Evolutionary conservation across 2,329 filamentous ascomycete genomes (phyloP).

Genomic region (Beauveria rudraprayagi): DNA sequence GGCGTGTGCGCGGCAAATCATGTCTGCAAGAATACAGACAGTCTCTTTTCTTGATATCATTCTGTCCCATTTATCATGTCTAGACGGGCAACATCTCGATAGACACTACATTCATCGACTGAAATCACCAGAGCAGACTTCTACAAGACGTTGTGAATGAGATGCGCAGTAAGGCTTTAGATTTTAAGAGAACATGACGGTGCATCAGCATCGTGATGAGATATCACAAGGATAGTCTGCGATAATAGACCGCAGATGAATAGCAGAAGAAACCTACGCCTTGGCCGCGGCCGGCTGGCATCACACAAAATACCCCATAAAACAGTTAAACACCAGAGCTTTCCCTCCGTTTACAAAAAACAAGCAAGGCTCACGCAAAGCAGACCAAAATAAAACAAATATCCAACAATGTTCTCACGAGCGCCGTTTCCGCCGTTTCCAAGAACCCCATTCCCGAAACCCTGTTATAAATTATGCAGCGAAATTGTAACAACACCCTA

Average conservation of each 20-base stretch:
- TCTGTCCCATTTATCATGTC: background rate
- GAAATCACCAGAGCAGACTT: background rate
- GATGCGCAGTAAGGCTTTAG: background rate
- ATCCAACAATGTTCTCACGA: background rate
- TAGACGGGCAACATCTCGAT: background rate
- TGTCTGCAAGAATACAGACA: background rate
- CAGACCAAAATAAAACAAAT: background rate
- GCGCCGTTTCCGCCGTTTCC: constrained; percentile 2
- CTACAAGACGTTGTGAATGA: background rate
- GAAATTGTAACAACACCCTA: background rate
- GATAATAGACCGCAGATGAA: background rate
- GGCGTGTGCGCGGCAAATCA: background rate
- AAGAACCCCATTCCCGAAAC: background rate
- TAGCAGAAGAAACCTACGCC: background rate
- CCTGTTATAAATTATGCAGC: background rate
- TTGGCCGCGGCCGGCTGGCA: background rate
- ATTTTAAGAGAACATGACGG: background rate
- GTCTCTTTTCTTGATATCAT: background rate
- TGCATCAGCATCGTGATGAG: background rate
- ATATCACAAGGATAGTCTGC: background rate
- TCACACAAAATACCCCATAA: background rate
- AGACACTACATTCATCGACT: background rate
- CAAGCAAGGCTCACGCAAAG: background rate
- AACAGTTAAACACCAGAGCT: background rate
- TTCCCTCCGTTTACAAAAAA: background rate